phyloP scores from a whole-genome alignment of 345 rosid species.

The Melaleuca quinquenervia region DNA sequence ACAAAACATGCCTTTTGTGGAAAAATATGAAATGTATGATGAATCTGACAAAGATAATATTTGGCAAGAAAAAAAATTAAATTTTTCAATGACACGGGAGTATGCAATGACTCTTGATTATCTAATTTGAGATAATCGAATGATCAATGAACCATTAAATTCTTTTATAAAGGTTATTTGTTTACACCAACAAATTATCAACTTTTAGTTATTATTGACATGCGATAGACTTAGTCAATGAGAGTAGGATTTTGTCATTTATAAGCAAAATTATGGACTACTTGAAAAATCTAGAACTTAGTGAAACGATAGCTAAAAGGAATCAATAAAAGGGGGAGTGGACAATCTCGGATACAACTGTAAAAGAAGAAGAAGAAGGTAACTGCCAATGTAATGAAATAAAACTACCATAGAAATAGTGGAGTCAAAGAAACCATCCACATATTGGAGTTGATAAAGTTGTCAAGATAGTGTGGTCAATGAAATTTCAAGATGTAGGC shows the following conservation, averaged over 20 bases:
- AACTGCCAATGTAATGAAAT: not conserved
- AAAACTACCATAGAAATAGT: not conserved
- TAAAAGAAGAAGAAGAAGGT: not conserved
- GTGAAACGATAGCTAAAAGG: too few relatives aligned
- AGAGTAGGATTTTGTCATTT: not conserved
- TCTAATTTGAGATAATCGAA: not conserved
- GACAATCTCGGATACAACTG: not conserved
- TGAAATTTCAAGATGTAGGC: too few relatives aligned
- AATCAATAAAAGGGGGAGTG: not conserved
- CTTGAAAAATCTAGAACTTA: not conserved
- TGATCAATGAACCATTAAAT: not conserved
- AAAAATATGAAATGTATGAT: too few relatives aligned
- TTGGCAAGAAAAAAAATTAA: not conserved
- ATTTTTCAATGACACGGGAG: not conserved
- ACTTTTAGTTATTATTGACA: not conserved
- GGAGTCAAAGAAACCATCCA: too few relatives aligned
- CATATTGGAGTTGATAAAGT: too few relatives aligned
- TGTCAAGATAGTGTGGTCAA: not conserved
- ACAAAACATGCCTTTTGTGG: too few relatives aligned
- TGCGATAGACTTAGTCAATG: not conserved
- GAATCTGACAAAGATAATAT: too few relatives aligned
- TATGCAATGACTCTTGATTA: not conserved
- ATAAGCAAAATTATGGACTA: rapidly evolving
- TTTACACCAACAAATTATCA: not conserved
- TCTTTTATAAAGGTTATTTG: not conserved